Evolutionary conservation across 2,329 filamentous ascomycete species (phyloP).

Genomic region (Corinectria fuckeliana): DNA sequence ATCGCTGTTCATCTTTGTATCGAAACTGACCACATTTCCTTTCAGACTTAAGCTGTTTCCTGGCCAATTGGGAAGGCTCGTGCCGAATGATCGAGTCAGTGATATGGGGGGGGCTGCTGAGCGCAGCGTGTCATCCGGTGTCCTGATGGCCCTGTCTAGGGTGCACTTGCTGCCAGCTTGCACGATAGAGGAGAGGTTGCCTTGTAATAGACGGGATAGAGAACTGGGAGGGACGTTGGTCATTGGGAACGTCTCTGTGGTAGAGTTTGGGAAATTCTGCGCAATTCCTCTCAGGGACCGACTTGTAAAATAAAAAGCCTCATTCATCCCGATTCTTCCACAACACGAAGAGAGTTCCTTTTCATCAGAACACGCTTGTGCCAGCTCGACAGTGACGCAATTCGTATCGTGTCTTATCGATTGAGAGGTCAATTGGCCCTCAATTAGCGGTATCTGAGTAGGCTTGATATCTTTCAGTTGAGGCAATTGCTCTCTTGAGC

Average conservation of each 20-base stretch:
- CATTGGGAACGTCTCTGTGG: conserved; percentile 44
- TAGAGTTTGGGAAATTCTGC: conserved; percentile 45
- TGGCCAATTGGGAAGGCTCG: conserved; percentile 43
- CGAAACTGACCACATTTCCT: conserved; percentile 17
- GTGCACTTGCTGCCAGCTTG: conserved; percentile 39
- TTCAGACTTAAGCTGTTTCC: conserved; percentile 47
- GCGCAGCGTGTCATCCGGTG: conserved; percentile 36
- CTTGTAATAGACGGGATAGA: conserved; percentile 52
- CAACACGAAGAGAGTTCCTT: conserved; percentile 42
- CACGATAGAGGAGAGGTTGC: conserved; percentile 46
- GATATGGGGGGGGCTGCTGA: conserved; percentile 41
- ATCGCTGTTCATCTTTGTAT: neutral
- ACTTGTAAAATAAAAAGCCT: conserved; percentile 54
- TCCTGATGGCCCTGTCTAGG: conserved; percentile 37
- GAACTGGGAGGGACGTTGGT: conserved; percentile 44
- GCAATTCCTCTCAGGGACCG: conserved; percentile 44
- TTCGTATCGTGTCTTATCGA: conserved; percentile 7
- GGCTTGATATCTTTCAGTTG: conserved; percentile 23
- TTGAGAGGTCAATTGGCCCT: conserved; percentile 31
- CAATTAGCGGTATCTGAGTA: conserved; percentile 25
- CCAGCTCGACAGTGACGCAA: conserved; percentile 14
- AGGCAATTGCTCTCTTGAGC: conserved; percentile 40
- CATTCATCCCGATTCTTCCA: conserved; percentile 48
- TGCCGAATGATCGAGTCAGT: conserved; percentile 46
- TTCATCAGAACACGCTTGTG: conserved; percentile 17